Base-by-base conservation (phyloP, 2,329 filamentous ascomycete genomes). In the Colletotrichum lentis region DNA sequence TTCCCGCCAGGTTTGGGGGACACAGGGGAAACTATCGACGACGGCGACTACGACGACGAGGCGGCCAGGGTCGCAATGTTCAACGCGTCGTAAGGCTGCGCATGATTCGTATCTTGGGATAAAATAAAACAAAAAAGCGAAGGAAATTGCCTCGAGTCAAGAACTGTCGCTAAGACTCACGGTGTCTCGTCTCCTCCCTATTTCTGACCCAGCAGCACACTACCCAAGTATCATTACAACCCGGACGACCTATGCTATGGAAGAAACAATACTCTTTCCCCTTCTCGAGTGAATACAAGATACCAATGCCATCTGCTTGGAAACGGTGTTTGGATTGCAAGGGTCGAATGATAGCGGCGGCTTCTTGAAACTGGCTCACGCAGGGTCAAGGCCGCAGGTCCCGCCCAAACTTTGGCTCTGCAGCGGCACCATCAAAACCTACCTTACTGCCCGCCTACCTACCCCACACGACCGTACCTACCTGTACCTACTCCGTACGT, bases 301-400 rank as follows among this genome's bases (percentile, higher is more conserved):
- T 52, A 50, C 47, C 24, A 37, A 53, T 59, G 55, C 20, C 55
- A 22, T 35, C 27, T 35, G n/a, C 24, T 58, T 39, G n/a, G 24
- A 58, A 58, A 58, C 18, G 60, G 47, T 39, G 22, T 67, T 54
- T 53, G 47, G 60, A 68, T 54, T 53, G 47, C 64, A 68, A 65
- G 65, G 65, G 55, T 68, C 55, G 31, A 37, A 54, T 47, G 46
- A 57, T 47, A 49, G 62, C 64, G 52, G 64, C 62, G 62, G 61
- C 62, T 65, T 65, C 61, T 44, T 68, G 65, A 68, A 68, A 68
- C 65, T 65, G 65, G 61, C 61, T 68, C 62, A 64, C 64, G 54
- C 65, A 68, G 65, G 65, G 65, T 39, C 56, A 49, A 58, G 39
- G 52, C 52, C 52, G 35, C 52, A 57, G 35, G 58, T 59, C 61